A percentile compares a stretch with the other conserved stretches of the same genome.
Conservation (phyloP, 2,329 filamentous ascomycete species). For the Ophiocordyceps australis region DNA sequence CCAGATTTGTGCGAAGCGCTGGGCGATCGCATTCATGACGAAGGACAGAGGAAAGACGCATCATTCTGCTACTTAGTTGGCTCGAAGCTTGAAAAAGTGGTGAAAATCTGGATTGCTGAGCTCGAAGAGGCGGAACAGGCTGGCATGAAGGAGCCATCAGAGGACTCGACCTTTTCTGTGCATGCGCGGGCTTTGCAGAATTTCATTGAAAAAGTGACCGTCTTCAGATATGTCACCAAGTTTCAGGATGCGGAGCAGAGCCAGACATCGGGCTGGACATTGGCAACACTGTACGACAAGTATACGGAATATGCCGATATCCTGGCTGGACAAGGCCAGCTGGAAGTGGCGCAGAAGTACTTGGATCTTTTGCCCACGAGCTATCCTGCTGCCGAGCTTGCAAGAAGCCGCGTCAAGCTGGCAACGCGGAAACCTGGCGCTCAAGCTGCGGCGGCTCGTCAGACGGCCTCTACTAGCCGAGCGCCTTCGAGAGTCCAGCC, state of each 20-base stretch:
- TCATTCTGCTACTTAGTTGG: conserved; percentile 94
- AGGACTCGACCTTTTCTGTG: conserved; percentile 75
- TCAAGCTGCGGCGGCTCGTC: conserved; percentile 9
- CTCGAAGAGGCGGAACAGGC: conserved; percentile 69
- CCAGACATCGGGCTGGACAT: conserved; percentile 69
- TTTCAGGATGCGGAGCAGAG: conserved; percentile 65
- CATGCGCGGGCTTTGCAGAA: conserved; percentile 78
- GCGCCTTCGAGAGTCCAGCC: conserved; percentile 20
- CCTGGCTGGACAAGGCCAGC: conserved; percentile 72
- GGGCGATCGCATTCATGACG: conserved; percentile 74
- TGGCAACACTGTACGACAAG: conserved; percentile 75
- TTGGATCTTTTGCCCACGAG: conserved; percentile 67
- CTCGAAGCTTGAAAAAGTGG: conserved; percentile 93
- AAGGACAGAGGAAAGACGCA: conserved; percentile 67
- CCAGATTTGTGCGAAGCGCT: conserved; percentile 88
- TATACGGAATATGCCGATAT: conserved; percentile 97
- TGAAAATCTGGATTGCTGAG: conserved; percentile 83
- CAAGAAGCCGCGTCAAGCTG: conserved; percentile 67
- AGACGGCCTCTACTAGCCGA: conserved; percentile 10
- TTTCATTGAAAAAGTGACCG: conserved; percentile 94
- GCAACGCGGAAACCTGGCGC: conserved; percentile 42
- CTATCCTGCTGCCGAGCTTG: conserved; percentile 76
- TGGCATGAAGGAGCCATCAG: conserved; percentile 47
- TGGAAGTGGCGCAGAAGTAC: conserved; percentile 78
- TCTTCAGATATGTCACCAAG: conserved; percentile 87